Base-by-base conservation (phyloP, 1,139 yeast genomes). In the Kodamaea derodonti region DNA sequence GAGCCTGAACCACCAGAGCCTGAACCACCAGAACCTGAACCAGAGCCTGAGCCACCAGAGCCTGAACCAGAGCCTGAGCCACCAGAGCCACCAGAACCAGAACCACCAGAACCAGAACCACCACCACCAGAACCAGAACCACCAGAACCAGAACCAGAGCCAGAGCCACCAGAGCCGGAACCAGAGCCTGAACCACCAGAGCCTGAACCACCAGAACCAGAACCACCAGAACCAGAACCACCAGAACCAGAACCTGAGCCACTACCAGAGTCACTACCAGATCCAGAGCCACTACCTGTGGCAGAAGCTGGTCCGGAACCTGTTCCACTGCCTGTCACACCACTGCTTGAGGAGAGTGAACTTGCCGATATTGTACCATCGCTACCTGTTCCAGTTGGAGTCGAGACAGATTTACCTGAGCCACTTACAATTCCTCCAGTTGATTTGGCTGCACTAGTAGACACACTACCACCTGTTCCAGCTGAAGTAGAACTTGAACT, bases 251-350 rank as follows among this genome's bases (percentile, higher is more conserved):
- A 7, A 18, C 22, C 22, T 6, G 22, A 18, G 6, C 22, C 22
- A 18, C 22, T 18, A 18, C 9, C 22, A 18, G 22, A 18, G 22
- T 9, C 22, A 18, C 22, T 18, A 18, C 22, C 20, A 18, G 18
- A 18, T 24, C 12, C 14, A 24, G 13, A 7, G 7, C 18, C 22
- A 25, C 17, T 12, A 8, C 40, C 10, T 23, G 22, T 30, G 27
- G 2, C 36, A 39, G 5, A 7, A 50, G 49, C 24, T 43, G 66
- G 14, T 18, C 22, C 22, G 9, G 22, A 18, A 18, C 22, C 22
- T 18, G 22, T 7, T 18, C 22, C 22, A n/a, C n/a, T n/a, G n/a
- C n/a, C n/a, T n/a, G n/a, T n/a, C 22, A 9, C 6, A 18, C 22
- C 22, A 18, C 9, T 7, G 22, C 22, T 9, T 7, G 22, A 9